Evolutionary conservation across 352 stramenopile genomes (phyloP).

Genomic region (Phytophthora palmivora): DNA sequence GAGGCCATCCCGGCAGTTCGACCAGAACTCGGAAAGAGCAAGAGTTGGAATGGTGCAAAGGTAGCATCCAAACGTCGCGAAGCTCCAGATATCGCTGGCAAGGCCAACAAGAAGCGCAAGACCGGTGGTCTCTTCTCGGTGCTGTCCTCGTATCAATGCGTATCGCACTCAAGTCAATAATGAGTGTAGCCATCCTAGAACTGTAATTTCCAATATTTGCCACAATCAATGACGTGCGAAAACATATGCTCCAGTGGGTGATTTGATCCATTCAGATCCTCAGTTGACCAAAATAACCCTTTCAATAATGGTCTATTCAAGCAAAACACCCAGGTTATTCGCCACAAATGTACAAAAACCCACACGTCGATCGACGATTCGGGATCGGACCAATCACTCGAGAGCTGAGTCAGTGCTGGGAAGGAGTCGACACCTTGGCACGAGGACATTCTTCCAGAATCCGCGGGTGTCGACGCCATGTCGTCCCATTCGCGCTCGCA

Average conservation of each 20-base stretch:
- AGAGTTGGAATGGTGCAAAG: conserved; percentile 51
- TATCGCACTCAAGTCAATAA: conserved; percentile 48
- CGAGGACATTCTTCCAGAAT: conserved; percentile 9
- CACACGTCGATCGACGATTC: conserved; percentile 18
- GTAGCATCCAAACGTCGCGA: conserved; percentile 30
- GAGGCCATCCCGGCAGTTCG: conserved; percentile 21
- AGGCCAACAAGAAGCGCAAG: conserved; percentile 48
- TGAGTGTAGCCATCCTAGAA: conserved; percentile 22
- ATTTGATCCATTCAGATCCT: background rate
- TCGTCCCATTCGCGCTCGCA: no score
- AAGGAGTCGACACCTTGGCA: conserved; percentile 4
- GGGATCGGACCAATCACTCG: conserved; percentile 18
- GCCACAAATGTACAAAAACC: no score
- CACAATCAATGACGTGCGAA: conserved; percentile 25
- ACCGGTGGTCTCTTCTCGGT: conserved; percentile 68
- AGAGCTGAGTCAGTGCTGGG: conserved; percentile 31
- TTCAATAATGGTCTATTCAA: no score
- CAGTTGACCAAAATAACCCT: no score
- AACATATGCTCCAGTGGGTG: conserved; percentile 3
- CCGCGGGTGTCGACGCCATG: conserved; percentile 18
- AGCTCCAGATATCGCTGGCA: background rate
- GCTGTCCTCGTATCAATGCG: conserved; percentile 75
- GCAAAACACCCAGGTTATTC: no score
- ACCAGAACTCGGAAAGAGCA: conserved; percentile 54
- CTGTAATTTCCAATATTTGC: conserved; percentile 18